Evolutionary conservation across 768 basidiomycete species (phyloP).

Genomic region (Auricularia sp.): DNA sequence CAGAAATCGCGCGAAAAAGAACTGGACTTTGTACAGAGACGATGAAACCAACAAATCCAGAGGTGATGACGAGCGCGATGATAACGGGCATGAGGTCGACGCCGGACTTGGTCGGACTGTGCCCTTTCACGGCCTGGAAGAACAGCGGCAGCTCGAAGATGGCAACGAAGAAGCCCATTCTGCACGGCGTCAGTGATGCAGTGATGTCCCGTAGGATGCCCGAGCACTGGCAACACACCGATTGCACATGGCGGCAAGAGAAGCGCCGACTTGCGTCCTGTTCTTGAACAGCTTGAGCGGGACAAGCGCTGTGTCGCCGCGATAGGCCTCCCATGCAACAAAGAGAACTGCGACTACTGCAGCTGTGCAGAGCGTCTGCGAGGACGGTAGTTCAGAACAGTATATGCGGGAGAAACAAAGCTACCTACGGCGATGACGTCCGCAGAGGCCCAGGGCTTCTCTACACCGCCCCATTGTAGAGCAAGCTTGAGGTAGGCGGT

Average conservation of each 20-base stretch:
- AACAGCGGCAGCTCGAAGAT: conserved; percentile 16
- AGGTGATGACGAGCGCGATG: conserved; percentile 21
- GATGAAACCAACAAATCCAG: conserved; percentile 20
- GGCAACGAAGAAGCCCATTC: conserved; percentile 6
- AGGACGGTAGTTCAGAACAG: background rate
- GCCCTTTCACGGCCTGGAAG: conserved; percentile 24
- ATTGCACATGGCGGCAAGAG: conserved; percentile 14
- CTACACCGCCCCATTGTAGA: conserved; percentile 5
- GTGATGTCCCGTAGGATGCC: conserved; percentile 12
- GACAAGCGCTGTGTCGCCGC: conserved; percentile 30
- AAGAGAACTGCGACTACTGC: conserved; percentile 20
- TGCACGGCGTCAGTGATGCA: conserved; percentile 11
- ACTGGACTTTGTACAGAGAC: conserved; percentile 7
- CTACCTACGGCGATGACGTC: background rate
- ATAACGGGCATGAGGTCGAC: conserved; percentile 33
- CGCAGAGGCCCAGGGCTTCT: conserved; percentile 1
- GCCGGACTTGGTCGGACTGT: conserved; percentile 27
- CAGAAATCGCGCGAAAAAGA: too few relatives aligned
- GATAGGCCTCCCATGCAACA: conserved; percentile 26
- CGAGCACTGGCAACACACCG: conserved; percentile 13
- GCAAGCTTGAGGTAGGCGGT: background rate
- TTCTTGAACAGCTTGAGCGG: conserved; percentile 25
- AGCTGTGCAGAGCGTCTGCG: background rate
- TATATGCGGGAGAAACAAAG: too few relatives aligned
- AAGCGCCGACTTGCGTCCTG: conserved; percentile 21